A percentile compares a stretch with the other conserved stretches of the same genome.
Conservation (phyloP, 148 eudicot genomes). For the Rheum nobile region DNA sequence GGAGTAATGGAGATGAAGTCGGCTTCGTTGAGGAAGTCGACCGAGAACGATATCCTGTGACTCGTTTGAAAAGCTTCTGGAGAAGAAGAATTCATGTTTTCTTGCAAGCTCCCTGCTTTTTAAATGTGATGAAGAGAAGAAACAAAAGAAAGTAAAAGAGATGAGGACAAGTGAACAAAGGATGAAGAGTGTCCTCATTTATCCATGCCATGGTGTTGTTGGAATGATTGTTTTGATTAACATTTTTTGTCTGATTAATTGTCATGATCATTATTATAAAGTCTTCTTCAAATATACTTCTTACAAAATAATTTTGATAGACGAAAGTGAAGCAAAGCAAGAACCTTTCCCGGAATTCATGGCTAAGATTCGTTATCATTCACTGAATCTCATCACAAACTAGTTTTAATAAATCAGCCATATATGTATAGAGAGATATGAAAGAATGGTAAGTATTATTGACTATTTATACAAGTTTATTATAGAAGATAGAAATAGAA, state of each 20-base stretch:
- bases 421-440: too few species aligned
- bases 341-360: not conserved
- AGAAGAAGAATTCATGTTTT: too few species aligned
- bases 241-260: too few species aligned
- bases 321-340: not conserved
- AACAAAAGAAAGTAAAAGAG: not conserved
- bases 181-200: too few species aligned
- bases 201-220: not conserved
- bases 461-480: too few species aligned
- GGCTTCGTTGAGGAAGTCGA: slow-evolving; percentile 37
- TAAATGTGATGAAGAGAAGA: not conserved
- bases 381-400: not conserved
- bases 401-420: not conserved
- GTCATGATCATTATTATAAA: not conserved
- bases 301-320: not conserved
- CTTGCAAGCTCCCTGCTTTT: too few species aligned
- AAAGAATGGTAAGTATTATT: too few species aligned
- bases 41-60: slow-evolving; percentile 31
- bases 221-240: not conserved
- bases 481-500: too few species aligned
- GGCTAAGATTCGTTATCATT: not conserved
- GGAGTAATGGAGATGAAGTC: slow-evolving; percentile 33
- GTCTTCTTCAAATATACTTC: not conserved
- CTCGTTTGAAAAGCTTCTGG: not conserved
- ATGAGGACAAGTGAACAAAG: too few species aligned